Percentiles rank a stretch among this genome's conserved stretches.
phyloP scores from a whole-genome alignment of 2,329 filamentous ascomycete species.

The Aspergillus ibericus region DNA sequence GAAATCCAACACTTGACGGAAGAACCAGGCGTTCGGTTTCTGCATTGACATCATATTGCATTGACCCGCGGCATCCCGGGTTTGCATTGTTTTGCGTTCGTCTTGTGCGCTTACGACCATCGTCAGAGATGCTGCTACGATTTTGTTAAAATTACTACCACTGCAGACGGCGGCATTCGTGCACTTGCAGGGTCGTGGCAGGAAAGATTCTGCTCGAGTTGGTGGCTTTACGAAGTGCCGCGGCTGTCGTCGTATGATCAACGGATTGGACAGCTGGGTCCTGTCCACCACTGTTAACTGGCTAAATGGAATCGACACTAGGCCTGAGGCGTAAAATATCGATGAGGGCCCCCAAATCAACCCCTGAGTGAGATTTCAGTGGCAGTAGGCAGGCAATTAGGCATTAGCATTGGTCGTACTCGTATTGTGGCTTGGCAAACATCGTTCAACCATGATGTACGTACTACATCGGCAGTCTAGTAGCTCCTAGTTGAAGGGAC shows the following conservation, averaged over 20 bases:
- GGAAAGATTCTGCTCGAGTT: background rate
- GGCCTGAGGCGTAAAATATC: background rate
- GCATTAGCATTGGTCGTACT: background rate
- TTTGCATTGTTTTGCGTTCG: background rate
- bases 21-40: constrained; percentile 16
- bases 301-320: too few relatives aligned
- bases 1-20: background rate
- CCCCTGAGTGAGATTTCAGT: background rate
- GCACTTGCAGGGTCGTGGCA: background rate
- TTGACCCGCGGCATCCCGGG: background rate
- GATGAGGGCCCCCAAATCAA: background rate
- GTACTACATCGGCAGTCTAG: constrained; percentile 1
- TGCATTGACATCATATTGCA: constrained; percentile 1
- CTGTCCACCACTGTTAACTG: background rate
- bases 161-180: background rate
- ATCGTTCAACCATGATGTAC: background rate
- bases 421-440: constrained; percentile 6
- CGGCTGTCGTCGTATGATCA: background rate
- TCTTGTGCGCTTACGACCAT: background rate
- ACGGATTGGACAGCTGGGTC: background rate
- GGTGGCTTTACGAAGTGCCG: background rate
- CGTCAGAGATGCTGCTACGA: background rate
- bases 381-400: background rate
- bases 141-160: background rate
- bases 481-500: background rate